Conservation (phyloP, 1,139 yeast genomes). For the Scheffersomyces segobiensis region DNA sequence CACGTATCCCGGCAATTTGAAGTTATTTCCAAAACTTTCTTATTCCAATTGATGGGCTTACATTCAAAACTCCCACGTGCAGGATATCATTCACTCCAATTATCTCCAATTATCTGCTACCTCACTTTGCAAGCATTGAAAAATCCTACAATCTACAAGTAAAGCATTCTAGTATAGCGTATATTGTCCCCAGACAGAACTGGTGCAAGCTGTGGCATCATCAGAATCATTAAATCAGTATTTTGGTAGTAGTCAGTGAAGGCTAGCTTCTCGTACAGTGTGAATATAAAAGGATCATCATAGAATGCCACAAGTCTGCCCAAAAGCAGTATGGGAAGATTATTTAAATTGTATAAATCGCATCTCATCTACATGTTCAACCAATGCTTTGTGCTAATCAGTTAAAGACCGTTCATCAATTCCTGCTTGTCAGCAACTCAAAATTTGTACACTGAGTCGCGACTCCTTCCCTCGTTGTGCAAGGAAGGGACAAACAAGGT, state of each 20-base stretch:
- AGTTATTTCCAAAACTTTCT: not conserved
- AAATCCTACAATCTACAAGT: not conserved
- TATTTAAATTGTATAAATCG: conserved; percentile 15
- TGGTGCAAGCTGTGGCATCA: conserved; percentile 2
- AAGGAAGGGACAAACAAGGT: conserved; percentile 48
- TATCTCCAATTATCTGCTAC: no score
- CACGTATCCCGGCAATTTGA: not conserved
- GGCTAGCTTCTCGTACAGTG: conserved; percentile 60
- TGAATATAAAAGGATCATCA: conserved; percentile 61
- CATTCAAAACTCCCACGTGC: not conserved
- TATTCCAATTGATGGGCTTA: not conserved
- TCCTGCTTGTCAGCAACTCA: conserved; percentile 52
- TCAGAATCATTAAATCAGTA: conserved; percentile 86
- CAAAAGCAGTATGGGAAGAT: conserved; percentile 8
- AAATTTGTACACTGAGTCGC: conserved; percentile 69
- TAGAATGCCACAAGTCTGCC: conserved; percentile 13
- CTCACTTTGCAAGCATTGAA: no score
- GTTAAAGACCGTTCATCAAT: conserved; percentile 69
- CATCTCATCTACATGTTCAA: not conserved
- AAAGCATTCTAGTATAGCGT: not conserved
- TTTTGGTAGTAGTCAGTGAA: conserved; percentile 54
- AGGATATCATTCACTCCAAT: not conserved
- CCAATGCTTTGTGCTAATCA: conserved; percentile 18
- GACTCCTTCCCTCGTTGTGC: conserved; percentile 56
- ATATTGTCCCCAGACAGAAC: not conserved